Base-by-base conservation (phyloP, 352 stramenopile genomes). In the Pythium apleroticum region DNA sequence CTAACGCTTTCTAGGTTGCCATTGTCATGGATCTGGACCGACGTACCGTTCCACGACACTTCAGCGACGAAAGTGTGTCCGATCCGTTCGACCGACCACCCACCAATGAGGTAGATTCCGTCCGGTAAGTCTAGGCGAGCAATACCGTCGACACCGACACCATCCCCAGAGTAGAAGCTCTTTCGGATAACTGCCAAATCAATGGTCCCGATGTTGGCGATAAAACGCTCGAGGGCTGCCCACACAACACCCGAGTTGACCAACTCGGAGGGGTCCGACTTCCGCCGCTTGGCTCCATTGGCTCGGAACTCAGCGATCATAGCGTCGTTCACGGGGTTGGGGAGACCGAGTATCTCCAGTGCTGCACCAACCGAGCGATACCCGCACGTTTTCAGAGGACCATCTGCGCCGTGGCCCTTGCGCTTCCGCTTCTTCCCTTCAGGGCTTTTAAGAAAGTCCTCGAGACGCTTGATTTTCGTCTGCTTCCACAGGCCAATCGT, bases 271-370 rank as follows among this genome's bases (percentile, higher is more conserved):
- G n/a, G n/a, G n/a, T 31, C 20, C 4, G 49, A 20, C 31, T 59
- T 49, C 1, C 52, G 52, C 19, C 52, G 30, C 52, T 59, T 59
- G 52, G 52, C 52, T 5, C 52, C 52, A 1, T 19, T 5, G 1
- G 52, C 52, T 20, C 31, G 8, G 33, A 59, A 59, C 20, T 25
- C 31, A 3, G n/a, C 33, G 22, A 59, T 59, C 50, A 57, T 24
- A 1, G 5, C 1, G 2, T 3, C 19, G 6, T 10, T 59, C 2
- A 59, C 52, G 2, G 33, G 52, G n/a, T 48, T 59, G 9, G 28
- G 28, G 6, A 48, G 3, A 3, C 15, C 9, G 31, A 59, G 52
- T 10, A 49, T n/a, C 20, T 59, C 52, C 19, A 59, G 28, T 2
- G 31, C 31, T 4, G 33, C 41, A 7, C 52, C 52, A 1, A 59